Percentiles rank a stretch among this genome's conserved stretches.
Evolutionary conservation across 2,329 filamentous ascomycete genomes (phyloP).

Genomic region (Curvularia sp.): DNA sequence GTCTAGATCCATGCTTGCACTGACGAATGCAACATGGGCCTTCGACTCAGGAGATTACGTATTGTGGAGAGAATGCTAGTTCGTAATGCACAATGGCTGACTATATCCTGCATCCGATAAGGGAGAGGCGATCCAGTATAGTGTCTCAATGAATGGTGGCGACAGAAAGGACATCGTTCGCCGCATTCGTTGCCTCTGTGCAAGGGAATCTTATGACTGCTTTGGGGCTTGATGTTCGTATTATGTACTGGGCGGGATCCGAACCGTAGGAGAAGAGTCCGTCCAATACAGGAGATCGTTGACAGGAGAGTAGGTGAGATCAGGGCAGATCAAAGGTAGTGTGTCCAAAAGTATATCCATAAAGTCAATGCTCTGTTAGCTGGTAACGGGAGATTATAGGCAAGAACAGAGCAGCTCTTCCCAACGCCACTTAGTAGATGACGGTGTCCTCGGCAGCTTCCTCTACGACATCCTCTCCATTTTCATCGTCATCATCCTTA

Average conservation of each 20-base stretch:
- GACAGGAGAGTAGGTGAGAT: not conserved
- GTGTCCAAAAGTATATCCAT: not conserved
- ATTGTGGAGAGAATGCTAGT: not conserved
- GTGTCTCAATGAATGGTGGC: not conserved
- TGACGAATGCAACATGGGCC: not conserved
- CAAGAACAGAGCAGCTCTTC: conserved; percentile 5
- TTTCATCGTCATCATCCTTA: conserved; percentile 67
- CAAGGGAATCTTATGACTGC: not conserved
- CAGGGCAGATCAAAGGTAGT: not conserved
- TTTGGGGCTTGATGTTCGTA: not conserved
- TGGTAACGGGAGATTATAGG: not conserved
- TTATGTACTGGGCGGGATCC: not conserved
- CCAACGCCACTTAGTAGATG: conserved; percentile 70
- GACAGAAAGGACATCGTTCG: not conserved
- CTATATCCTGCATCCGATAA: not conserved
- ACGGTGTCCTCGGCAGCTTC: conserved; percentile 84
- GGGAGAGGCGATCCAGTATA: not conserved
- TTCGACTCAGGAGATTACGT: not conserved
- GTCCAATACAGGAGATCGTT: not conserved
- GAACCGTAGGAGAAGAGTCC: not conserved
- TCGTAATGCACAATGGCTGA: not conserved
- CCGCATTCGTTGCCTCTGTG: not conserved
- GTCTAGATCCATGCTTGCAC: not conserved
- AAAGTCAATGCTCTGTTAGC: not conserved
- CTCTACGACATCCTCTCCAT: conserved; percentile 79